Base-by-base conservation (phyloP, 495 filamentous ascomycete genomes). In the Aspergillus conjunctus region DNA sequence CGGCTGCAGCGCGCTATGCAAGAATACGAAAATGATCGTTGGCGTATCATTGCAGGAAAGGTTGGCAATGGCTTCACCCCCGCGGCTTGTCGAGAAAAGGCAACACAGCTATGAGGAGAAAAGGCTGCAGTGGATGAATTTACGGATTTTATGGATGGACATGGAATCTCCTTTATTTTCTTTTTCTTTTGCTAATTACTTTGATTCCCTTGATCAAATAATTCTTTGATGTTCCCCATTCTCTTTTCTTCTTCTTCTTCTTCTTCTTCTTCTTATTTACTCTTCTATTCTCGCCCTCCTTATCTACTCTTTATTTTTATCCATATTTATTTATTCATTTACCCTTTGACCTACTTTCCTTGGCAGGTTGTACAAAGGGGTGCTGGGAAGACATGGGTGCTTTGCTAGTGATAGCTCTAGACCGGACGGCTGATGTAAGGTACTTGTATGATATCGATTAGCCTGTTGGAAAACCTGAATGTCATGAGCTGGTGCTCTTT, bases 21-120 rank as follows among this genome's bases (percentile, higher is more conserved):
- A 67, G 91, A 94, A 65, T 96, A 96, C 75, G 91, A 96, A 68
- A 87, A 89, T 71, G 91, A 96, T 68, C 88, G 89, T 62, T 97
- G 92, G 92, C 85, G 90, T 53, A 87, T 92, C 67, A 85, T 97
- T 51, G 86, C 92, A 65, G 87, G 86, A 66, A 96, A 95, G 73
- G 86, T 97, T 65, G 92, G 92, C 34, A 87, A 83, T 57, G 91
- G 92, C 14, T 92, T 93, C 68, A 92, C 90, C 10, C 88, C 92
- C 11, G 84, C 84, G 37, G 91, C 91, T 17, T 97, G 92, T 78
- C 87, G 87, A 67, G 90, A 93, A 67, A 89, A 91, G 69, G 90
- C 90, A 45, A 71, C 74, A 55, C 83, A 91, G 70, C 67, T 88
- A 11, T 58, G 53, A 56, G 41, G 59, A 26, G 26, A 26, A 26